phyloP scores from a whole-genome alignment of 805 yeast genomes.

The Zygotorulaspora chibaensis region DNA sequence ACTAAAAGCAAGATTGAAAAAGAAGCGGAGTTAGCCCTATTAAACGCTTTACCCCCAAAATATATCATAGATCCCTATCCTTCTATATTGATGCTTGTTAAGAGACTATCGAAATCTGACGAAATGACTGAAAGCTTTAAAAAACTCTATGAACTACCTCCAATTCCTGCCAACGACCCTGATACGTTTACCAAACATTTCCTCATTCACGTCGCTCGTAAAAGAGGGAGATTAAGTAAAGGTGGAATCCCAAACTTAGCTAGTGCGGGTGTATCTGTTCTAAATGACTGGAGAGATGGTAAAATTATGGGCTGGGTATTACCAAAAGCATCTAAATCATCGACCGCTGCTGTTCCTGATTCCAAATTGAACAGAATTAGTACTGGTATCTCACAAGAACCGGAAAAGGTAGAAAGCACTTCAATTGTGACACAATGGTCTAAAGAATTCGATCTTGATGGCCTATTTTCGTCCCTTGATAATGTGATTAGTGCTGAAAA shows the following conservation, averaged over 20 bases:
- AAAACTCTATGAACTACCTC: conserved; percentile 70
- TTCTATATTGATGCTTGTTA: conserved; percentile 72
- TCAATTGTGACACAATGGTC: conserved; percentile 89
- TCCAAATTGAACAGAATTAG: conserved; percentile 34
- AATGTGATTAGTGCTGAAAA: conserved; percentile 28
- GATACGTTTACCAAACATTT: conserved; percentile 80
- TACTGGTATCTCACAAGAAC: conserved; percentile 38
- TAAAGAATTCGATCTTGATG: conserved; percentile 88
- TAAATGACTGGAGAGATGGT: conserved; percentile 97
- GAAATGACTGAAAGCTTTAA: conserved; percentile 76
- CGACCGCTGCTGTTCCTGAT: conserved; percentile 19
- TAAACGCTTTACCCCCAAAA: conserved; percentile 87
- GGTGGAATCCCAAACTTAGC: conserved; percentile 91
- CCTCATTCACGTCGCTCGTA: conserved; percentile 87
- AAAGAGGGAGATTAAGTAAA: conserved; percentile 83
- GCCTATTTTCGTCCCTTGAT: conserved; percentile 51
- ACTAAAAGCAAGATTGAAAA: conserved; percentile 55
- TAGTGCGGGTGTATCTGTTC: conserved; percentile 74
- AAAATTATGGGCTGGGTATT: conserved; percentile 85
- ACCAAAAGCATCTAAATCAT: conserved; percentile 54
- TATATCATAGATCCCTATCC: conserved; percentile 78
- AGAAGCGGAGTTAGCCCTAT: conserved; percentile 82
- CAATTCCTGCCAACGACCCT: conserved; percentile 66
- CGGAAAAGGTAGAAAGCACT: conserved; percentile 52
- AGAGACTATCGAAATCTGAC: conserved; percentile 65